Evolutionary conservation across 2,329 filamentous ascomycete species (phyloP).

Genomic region (Colletotrichum phormii): DNA sequence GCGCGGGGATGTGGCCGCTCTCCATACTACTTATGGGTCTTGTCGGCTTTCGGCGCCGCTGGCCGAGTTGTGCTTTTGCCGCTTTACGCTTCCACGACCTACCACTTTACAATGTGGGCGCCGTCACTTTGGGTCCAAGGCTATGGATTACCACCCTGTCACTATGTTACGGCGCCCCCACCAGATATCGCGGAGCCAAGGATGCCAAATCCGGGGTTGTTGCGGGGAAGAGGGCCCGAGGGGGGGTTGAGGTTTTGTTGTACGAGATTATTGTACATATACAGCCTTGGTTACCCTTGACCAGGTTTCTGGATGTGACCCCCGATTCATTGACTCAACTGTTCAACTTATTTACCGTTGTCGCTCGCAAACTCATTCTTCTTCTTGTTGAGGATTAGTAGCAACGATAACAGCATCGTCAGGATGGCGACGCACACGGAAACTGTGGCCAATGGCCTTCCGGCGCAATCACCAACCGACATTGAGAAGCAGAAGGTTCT

Average conservation of each 20-base stretch:
- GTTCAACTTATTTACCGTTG: neutral
- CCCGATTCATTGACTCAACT: neutral
- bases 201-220: constrained; percentile 26
- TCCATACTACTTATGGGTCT: no score
- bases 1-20: neutral
- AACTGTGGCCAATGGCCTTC: neutral
- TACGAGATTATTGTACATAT: neutral
- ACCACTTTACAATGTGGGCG: neutral
- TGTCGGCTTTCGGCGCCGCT: constrained; percentile 26
- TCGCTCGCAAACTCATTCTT: no score
- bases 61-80: neutral
- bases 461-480: neutral
- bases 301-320: neutral
- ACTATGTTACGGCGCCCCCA: neutral
- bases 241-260: no score
- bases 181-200: constrained; percentile 28
- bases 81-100: neutral
- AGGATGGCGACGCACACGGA: constrained; percentile 13
- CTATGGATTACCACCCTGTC: neutral
- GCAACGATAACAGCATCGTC: neutral
- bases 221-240: constrained; percentile 15
- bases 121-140: neutral
- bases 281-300: neutral
- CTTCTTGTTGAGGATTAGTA: neutral
- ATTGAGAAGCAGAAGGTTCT: constrained; percentile 32